Conservation (phyloP, 805 yeast genomes). For the Monosporozyma yasuniensis region DNA sequence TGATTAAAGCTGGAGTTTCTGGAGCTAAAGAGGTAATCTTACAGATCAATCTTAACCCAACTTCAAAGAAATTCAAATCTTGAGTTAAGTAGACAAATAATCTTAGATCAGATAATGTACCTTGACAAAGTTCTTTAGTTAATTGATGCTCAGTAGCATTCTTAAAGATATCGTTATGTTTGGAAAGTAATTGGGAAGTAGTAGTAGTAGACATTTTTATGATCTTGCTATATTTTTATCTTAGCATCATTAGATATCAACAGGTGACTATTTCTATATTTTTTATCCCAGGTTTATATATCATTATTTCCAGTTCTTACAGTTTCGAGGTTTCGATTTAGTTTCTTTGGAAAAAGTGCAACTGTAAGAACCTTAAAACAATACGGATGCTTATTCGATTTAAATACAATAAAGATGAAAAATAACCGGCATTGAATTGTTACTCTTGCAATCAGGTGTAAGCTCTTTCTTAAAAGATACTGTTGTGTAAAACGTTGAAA, state of each 20-base stretch:
- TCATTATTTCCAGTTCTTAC: neutral
- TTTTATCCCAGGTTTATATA: neutral
- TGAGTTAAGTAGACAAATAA: conserved; percentile 40
- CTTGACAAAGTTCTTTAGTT: conserved; percentile 39
- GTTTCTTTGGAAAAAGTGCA: neutral
- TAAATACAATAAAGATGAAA: neutral
- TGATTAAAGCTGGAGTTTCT: conserved; percentile 30
- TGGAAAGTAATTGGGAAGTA: conserved; percentile 17
- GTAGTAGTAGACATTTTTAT: conserved; percentile 5
- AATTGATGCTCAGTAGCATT: conserved; percentile 34
- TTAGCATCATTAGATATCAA: no score
- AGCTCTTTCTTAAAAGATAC: no score
- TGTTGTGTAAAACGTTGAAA: neutral
- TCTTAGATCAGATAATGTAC: conserved; percentile 35
- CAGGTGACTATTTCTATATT: no score
- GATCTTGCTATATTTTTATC: no score
- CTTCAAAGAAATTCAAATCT: conserved; percentile 40
- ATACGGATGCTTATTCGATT: neutral
- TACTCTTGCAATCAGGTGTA: no score
- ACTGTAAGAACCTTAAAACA: neutral
- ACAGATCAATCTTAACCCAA: conserved; percentile 36
- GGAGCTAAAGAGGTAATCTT: conserved; percentile 39
- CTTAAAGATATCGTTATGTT: conserved; percentile 19
- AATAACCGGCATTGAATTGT: no score
- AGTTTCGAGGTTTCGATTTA: neutral